These are phyloP conservation scores for Zizania latifolia DNA, from an alignment of 176 grass and related monocot genomes.

Conservation along the genomic window DNA sequence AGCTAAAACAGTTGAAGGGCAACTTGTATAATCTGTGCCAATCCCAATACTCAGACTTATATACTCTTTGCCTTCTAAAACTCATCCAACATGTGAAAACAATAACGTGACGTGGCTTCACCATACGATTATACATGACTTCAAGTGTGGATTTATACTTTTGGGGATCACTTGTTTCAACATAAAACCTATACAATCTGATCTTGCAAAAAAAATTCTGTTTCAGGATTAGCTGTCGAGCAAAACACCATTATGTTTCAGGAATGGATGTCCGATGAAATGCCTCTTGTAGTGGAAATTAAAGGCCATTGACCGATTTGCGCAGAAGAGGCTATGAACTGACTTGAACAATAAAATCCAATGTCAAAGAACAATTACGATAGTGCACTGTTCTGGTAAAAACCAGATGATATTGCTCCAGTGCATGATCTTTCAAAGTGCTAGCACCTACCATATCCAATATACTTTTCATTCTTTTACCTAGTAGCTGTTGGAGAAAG, in stretches of 20 bases:
- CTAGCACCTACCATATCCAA: background rate
- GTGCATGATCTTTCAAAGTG: background rate
- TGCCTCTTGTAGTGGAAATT: background rate
- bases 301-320: background rate
- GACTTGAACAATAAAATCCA: background rate
- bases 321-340: background rate
- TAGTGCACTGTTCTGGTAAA: background rate
- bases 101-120: background rate
- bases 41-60: too few relatives aligned
- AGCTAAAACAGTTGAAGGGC: background rate
- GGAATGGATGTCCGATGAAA: background rate
- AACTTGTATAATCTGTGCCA: too few relatives aligned
- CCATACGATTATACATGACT: background rate
- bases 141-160: background rate
- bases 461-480: background rate
- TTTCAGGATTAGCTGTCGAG: background rate
- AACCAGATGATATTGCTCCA: background rate
- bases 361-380: background rate
- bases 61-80: too few relatives aligned
- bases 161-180: background rate
- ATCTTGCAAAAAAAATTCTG: background rate
- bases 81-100: too few relatives aligned
- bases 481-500: background rate
- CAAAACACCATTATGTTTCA: background rate
- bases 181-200: background rate